Conservation (phyloP, 495 filamentous ascomycete species). For the Patellaria atrata region DNA sequence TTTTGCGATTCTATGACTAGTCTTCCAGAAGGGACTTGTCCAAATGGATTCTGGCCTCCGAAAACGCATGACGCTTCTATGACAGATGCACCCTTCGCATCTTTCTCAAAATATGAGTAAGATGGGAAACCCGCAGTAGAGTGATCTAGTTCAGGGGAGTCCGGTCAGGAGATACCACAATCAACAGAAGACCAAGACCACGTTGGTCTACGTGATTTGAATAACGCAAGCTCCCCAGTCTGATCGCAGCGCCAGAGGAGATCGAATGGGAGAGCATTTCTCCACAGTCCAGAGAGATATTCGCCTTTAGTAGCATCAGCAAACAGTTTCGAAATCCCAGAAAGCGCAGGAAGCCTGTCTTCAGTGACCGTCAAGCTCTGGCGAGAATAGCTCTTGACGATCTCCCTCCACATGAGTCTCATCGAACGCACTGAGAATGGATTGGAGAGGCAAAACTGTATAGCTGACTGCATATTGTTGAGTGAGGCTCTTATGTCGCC, state of each 20-base stretch:
- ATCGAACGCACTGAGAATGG: slow-evolving; percentile 6
- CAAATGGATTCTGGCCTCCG: no score
- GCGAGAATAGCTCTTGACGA: slow-evolving; percentile 15
- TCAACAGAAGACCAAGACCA: slow-evolving; percentile 20
- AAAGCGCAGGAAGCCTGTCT: slow-evolving; percentile 25
- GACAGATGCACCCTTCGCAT: no score
- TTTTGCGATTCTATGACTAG: no score
- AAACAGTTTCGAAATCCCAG: slow-evolving; percentile 20
- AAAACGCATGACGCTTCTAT: no score
- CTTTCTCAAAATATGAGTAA: no score
- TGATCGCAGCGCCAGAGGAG: slow-evolving; percentile 6
- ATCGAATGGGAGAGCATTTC: slow-evolving; percentile 18
- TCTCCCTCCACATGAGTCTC: slow-evolving; percentile 13
- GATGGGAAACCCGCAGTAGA: no score
- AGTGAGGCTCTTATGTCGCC: slow-evolving; percentile 14
- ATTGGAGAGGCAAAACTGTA: no score
- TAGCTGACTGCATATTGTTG: slow-evolving; percentile 11
- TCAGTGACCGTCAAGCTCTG: slow-evolving; percentile 17
- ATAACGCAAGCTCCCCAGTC: background rate
- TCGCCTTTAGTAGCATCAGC: slow-evolving; percentile 10
- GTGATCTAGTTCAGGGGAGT: no score
- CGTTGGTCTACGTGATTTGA: slow-evolving; percentile 8
- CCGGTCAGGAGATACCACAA: background rate
- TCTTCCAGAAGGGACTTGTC: no score
- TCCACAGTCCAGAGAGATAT: slow-evolving; percentile 28